A percentile compares a stretch with the other conserved stretches of the same genome.
Conservation (phyloP, 108 stramenopile species). For the Bacterosira constricta region DNA sequence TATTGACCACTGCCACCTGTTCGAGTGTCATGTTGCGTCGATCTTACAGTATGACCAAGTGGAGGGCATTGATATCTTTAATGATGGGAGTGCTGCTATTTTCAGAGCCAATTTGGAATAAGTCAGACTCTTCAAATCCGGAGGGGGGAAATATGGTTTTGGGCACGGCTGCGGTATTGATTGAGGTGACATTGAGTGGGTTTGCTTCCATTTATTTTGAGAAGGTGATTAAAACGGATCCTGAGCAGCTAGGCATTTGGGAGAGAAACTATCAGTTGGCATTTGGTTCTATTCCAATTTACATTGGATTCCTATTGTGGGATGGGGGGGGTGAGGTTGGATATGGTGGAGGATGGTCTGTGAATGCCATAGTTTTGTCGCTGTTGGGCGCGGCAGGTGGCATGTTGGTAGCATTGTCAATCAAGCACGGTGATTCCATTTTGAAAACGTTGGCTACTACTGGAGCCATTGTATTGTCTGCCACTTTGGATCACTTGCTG, state of each 20-base stretch:
- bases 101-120: slow-evolving; percentile 81
- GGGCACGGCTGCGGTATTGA: slow-evolving; percentile 86
- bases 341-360: slow-evolving; percentile 75
- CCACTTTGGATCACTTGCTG: slow-evolving; percentile 66
- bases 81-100: slow-evolving; percentile 90
- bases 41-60: slow-evolving; percentile 84
- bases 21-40: slow-evolving; percentile 79
- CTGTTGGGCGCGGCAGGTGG: slow-evolving; percentile 89
- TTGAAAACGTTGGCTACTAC: slow-evolving; percentile 93
- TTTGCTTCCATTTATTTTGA: slow-evolving; percentile 96
- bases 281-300: slow-evolving; percentile 71
- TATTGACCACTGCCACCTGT: slow-evolving; percentile 91
- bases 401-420: slow-evolving; percentile 89
- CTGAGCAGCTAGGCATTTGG: slow-evolving; percentile 84
- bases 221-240: slow-evolving; percentile 87
- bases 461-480: slow-evolving; percentile 80
- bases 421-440: slow-evolving; percentile 94
- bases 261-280: slow-evolving; percentile 93
- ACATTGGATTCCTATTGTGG: slow-evolving; percentile 62
- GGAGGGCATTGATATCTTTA: slow-evolving; percentile 88
- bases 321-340: slow-evolving; percentile 70
- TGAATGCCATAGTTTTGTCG: slow-evolving; percentile 57
- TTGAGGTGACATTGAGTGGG: slow-evolving; percentile 89
- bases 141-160: slow-evolving; percentile 61
- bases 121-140: slow-evolving; percentile 33